These are phyloP conservation scores for Rhododendron simsii DNA, from an alignment of 148 eudicot species.

Conservation along the genomic window DNA sequence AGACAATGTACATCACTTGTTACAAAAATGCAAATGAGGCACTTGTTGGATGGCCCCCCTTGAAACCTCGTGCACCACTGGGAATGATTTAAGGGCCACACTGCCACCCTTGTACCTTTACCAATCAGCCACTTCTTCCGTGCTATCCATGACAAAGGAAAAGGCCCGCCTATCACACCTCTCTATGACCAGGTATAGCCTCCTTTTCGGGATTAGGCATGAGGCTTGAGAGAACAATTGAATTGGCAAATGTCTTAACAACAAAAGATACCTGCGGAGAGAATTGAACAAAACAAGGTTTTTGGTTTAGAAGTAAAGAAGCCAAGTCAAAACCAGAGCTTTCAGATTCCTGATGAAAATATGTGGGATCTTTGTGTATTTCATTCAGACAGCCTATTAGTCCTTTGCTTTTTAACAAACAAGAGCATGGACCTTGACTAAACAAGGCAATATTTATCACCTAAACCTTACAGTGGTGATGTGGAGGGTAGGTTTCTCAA, in stretches of 20 bases:
- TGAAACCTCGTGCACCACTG: background rate
- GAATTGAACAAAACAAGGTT: background rate
- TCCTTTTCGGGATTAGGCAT: background rate
- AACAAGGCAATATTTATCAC: background rate
- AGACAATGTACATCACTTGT: background rate
- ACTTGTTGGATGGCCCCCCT: background rate
- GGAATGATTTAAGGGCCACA: background rate
- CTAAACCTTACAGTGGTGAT: background rate
- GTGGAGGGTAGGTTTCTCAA: background rate
- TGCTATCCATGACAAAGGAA: background rate
- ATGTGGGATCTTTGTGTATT: background rate
- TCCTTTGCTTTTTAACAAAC: background rate
- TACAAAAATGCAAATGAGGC: background rate
- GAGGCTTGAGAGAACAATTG: background rate
- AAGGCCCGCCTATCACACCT: background rate
- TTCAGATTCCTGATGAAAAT: background rate
- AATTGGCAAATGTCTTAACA: background rate
- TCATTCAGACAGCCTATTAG: background rate
- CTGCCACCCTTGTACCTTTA: background rate
- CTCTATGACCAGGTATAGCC: background rate
- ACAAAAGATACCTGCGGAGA: background rate
- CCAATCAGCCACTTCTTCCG: background rate
- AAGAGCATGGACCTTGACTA: slow-evolving; percentile 2
- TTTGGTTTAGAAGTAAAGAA: background rate
- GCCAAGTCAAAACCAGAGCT: background rate